Percentiles rank a stretch among this genome's conserved stretches.
Conservation (phyloP, 495 filamentous ascomycete species). For the Annulohypoxylon nitens region DNA sequence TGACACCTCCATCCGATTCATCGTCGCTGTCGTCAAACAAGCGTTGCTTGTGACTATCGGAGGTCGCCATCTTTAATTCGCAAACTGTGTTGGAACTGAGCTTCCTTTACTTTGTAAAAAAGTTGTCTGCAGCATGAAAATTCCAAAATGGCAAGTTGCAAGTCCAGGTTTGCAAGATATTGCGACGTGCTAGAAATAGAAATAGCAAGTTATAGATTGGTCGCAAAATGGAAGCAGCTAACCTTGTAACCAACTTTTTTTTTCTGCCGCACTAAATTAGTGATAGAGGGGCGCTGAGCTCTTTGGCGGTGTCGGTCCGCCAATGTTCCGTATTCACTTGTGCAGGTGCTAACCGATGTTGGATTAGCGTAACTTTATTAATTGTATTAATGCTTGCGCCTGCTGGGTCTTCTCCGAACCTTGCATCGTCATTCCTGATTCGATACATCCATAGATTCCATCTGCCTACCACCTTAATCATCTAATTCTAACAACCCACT, state of each 20-base stretch:
- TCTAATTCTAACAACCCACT: constrained; percentile 23
- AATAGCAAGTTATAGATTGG: background rate
- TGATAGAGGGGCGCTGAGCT: constrained; percentile 35
- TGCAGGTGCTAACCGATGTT: constrained; percentile 17
- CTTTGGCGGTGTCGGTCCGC: constrained; percentile 47
- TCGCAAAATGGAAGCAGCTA: constrained; percentile 16
- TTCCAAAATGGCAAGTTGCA: background rate
- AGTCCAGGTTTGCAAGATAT: background rate
- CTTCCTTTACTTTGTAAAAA: background rate
- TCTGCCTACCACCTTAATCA: constrained; percentile 37
- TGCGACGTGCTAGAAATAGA: background rate
- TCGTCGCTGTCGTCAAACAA: constrained; percentile 60
- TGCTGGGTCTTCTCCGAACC: constrained; percentile 37
- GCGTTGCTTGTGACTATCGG: constrained; percentile 47
- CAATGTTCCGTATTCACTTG: constrained; percentile 32
- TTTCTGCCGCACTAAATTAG: constrained; percentile 42
- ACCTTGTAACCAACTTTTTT: constrained; percentile 44
- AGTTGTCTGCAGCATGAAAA: background rate
- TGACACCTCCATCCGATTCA: constrained; percentile 65
- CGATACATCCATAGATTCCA: constrained; percentile 34
- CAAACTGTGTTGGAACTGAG: background rate
- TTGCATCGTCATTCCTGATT: constrained; percentile 53
- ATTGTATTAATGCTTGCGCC: constrained; percentile 23
- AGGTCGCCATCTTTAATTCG: constrained; percentile 45
- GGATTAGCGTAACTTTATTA: constrained; percentile 20